A percentile compares a stretch with the other conserved stretches of the same genome.
phyloP scores from a whole-genome alignment of 345 rosid species.

The Clausena lansium region DNA sequence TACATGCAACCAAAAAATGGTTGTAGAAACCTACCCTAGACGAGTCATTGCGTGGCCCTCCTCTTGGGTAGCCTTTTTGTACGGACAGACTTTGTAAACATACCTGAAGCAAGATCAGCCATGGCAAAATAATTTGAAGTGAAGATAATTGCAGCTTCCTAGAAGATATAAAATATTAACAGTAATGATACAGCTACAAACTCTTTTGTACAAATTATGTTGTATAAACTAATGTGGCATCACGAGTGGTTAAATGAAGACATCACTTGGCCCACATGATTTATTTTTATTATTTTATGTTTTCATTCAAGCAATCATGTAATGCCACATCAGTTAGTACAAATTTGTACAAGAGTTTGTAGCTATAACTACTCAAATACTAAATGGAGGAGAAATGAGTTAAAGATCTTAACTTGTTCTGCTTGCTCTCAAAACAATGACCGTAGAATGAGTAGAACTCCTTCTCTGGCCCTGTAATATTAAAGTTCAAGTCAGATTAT shows the following conservation, averaged over 20 bases:
- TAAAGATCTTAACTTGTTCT: constrained; percentile 61
- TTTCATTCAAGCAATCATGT: too few relatives aligned
- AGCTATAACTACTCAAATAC: too few relatives aligned
- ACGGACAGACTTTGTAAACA: constrained; percentile 87
- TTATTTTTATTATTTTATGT: too few relatives aligned
- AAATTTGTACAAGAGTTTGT: too few relatives aligned
- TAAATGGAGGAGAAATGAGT: not conserved
- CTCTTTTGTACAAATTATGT: too few relatives aligned
- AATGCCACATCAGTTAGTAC: too few relatives aligned
- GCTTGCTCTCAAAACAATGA: constrained; percentile 82
- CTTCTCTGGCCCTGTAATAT: constrained; percentile 71
- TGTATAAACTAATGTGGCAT: too few relatives aligned
- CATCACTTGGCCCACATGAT: too few relatives aligned
- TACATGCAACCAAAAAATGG: constrained; percentile 4
- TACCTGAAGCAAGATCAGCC: constrained; percentile 50
- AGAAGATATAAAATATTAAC: not conserved
- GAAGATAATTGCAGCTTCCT: constrained; percentile 5
- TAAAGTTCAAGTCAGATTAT: constrained; percentile 22
- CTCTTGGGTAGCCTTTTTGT: constrained; percentile 80
- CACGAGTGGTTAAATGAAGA: too few relatives aligned
- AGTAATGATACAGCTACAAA: too few relatives aligned
- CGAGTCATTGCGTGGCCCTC: constrained; percentile 68
- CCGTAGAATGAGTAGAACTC: constrained; percentile 86
- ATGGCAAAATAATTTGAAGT: constrained; percentile 13
- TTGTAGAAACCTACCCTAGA: constrained; percentile 63